Evolutionary conservation across 768 basidiomycete species (phyloP), one percentile per base, ranked within the genome.

Genomic region (Hortiboletus campestris): DNA sequence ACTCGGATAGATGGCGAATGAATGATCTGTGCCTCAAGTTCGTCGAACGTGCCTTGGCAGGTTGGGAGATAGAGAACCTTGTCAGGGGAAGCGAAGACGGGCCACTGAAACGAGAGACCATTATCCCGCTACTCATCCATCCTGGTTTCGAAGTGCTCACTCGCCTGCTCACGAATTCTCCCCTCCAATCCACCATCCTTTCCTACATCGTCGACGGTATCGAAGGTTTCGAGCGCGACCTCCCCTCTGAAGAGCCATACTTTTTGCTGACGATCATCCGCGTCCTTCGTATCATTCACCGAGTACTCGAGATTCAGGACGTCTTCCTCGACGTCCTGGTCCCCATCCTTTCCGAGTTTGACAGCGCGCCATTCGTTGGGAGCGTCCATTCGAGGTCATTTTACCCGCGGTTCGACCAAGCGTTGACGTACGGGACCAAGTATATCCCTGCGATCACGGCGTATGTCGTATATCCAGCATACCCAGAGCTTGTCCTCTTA

Each of bases 131-230:
- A 31, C 77, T 88, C 11, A 66, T 82, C 2, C 93, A 97, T 65
- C 94, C 96, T 3, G 96, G 94, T 0, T 93, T 90, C 67, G 89
- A 94, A 52, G 75, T 97, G 52, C 83, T 94, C 73, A 83, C 86
- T 42, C 84, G 91, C 5, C 63, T 98, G 14, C 75, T 98, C 46
- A 87, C 86, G 16, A 82, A 81, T 45, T 83, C 88, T 0, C 76
- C 83, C 0, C 77, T 98, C 4, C 92, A 94, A 67, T 71, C 80
- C 4, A 84, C 79, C 44, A 77, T 98, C 40, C 76, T 96, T 46
- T 83, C 85, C 0, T 91, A 94, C 65, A 77, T 95, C 52, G 85
- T 88, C 7, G 89, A 93, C 22, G 93, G 91, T 0, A 75, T 89
- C 20, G 84, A 85, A 58, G 86, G 86, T 3, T 85, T 94, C 51